Evolutionary conservation across 805 yeast genomes (phyloP).

Genomic region (Yamadazyma kitorensis): DNA sequence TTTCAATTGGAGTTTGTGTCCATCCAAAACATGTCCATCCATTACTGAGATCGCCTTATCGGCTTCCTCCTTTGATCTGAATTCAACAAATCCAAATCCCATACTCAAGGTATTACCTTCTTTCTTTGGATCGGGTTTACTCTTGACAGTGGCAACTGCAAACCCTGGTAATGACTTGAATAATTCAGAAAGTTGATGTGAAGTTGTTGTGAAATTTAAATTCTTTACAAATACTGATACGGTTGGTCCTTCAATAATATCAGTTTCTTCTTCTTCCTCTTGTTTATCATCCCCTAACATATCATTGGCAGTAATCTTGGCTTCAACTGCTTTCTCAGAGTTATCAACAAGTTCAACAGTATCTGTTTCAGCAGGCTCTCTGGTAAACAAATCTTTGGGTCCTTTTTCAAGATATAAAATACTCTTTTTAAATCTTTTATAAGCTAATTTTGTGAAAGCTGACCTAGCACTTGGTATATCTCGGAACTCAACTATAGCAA

Average conservation of each 20-base stretch:
- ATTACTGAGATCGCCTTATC: conserved; percentile 66
- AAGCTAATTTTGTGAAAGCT: conserved; percentile 86
- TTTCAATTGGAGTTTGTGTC: conserved; percentile 87
- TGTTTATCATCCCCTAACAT: conserved; percentile 36
- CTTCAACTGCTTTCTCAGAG: conserved; percentile 39
- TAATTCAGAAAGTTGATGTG: conserved; percentile 49
- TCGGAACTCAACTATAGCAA: conserved; percentile 88
- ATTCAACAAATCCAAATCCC: conserved; percentile 98
- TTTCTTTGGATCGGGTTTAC: conserved; percentile 82
- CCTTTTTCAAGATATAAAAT: conserved; percentile 92
- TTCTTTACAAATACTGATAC: conserved; percentile 90
- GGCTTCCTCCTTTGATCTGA: conserved; percentile 75
- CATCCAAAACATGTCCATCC: conserved; percentile 79
- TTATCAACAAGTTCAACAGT: conserved; percentile 23
- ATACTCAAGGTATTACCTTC: conserved; percentile 70
- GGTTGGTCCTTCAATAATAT: conserved; percentile 62
- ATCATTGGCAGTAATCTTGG: conserved; percentile 44
- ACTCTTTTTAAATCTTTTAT: conserved; percentile 81
- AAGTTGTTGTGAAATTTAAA: conserved; percentile 78
- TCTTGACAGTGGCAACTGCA: conserved; percentile 75
- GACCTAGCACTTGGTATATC: conserved; percentile 81
- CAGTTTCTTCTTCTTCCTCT: conserved; percentile 35
- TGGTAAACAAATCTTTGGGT: conserved; percentile 74
- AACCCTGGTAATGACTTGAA: conserved; percentile 79
- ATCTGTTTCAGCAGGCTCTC: conserved; percentile 48